Evolutionary conservation across 2,329 filamentous ascomycete species (phyloP), one percentile per base, ranked within the genome.

Genomic region (Chrysosphaeria jannelii): DNA sequence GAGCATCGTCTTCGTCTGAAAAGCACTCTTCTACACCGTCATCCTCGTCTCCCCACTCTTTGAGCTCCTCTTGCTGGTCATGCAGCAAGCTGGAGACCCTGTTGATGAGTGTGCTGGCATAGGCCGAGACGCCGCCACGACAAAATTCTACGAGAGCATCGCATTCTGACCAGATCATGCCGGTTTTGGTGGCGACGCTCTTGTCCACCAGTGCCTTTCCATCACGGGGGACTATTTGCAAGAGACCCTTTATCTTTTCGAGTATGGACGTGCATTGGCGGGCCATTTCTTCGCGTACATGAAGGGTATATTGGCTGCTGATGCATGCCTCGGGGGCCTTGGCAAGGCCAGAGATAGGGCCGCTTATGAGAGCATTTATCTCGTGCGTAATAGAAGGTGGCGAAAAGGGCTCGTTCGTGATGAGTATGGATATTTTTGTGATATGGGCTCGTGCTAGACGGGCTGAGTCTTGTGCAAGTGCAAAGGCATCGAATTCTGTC

Each of bases 331-430:
- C 54, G 2, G 65, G 59, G 1, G 69, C 66, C 1, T 67, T 65
- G 21, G 74, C 62, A 13, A 88, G 50, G 3, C 62, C 71, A 0
- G 74, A 70, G 0, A 89, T 51, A n/a, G 72, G 62, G 0, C 63
- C 64, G 8, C 59, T 53, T n/a, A n/a, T n/a, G n/a, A n/a, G n/a
- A 7, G 16, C 16, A 12, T 66, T 54, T n/a, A 89, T 52, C 27
- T 78, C 64, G 16, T 59, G 53, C 4, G 91, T 47, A 9, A 88
- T 62, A 5, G 75, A 79, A 1, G 66, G 64, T 0, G 74, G 65
- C 0, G 78, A 85, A 33, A 89, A 88, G 1, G 81, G 79, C 10
- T 74, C 58, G 36, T 74, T 90, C 36, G 88, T 70, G 2, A 85
- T 59, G 8, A 93, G 57, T 1, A 91, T 64, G 0, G 74, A 81